A percentile compares a stretch with the other conserved stretches of the same genome.
Conservation (phyloP, 176 grass and related monocot species). For the Zoysia japonica region DNA sequence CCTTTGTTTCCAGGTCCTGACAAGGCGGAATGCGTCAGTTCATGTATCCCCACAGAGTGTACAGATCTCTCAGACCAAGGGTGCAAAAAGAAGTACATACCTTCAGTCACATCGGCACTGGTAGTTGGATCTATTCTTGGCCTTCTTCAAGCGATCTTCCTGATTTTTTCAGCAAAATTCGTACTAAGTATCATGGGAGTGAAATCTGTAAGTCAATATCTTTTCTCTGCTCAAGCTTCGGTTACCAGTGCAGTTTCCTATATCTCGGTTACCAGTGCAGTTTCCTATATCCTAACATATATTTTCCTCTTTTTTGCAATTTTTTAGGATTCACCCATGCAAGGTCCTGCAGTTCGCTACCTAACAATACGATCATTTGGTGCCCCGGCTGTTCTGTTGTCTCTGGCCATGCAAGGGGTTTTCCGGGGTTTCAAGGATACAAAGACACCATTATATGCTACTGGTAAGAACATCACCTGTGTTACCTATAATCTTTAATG, state of each 20-base stretch:
- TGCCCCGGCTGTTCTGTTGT: slow-evolving; percentile 90
- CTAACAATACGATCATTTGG: slow-evolving; percentile 84
- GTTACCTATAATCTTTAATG: not conserved
- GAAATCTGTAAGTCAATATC: slow-evolving; percentile 54
- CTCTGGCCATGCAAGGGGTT: slow-evolving; percentile 97
- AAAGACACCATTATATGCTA: slow-evolving; percentile 86
- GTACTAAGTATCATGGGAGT: slow-evolving; percentile 84
- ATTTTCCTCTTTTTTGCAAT: not conserved
- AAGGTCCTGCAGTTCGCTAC: slow-evolving; percentile 78
- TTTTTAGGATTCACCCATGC: slow-evolving; percentile 76
- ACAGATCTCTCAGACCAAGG: slow-evolving; percentile 36
- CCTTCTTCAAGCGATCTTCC: slow-evolving; percentile 80
- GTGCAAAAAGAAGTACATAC: slow-evolving; percentile 75
- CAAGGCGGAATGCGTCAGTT: slow-evolving; percentile 38
- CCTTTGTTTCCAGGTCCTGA: slow-evolving; percentile 54
- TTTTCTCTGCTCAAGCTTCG: slow-evolving; percentile 5
- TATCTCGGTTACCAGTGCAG: not conserved
- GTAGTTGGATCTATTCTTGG: slow-evolving; percentile 84
- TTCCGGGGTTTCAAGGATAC: slow-evolving; percentile 97
- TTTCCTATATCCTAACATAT: slow-evolving; percentile 31
- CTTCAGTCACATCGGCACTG: slow-evolving; percentile 86
- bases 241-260: slow-evolving; percentile 20
- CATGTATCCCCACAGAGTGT: slow-evolving; percentile 45
- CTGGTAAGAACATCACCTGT: slow-evolving; percentile 52
- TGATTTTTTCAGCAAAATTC: slow-evolving; percentile 66